These are phyloP conservation scores for Neurospora africana DNA, from an alignment of 495 filamentous ascomycete species.

Conservation along the genomic window DNA sequence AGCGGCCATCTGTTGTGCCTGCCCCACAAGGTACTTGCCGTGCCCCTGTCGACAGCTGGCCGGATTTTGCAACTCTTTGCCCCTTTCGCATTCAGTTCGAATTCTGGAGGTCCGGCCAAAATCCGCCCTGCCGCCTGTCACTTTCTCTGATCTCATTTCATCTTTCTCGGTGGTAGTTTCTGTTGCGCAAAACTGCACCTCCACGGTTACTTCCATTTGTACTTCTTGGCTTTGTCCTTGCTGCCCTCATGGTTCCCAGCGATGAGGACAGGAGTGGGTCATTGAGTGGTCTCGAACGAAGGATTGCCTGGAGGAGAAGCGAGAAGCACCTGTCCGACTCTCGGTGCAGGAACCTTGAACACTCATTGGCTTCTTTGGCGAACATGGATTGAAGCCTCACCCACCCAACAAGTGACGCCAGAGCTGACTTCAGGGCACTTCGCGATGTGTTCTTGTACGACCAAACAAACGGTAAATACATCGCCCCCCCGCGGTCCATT, in stretches of 20 bases:
- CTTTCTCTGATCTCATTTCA: background rate
- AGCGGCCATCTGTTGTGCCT: background rate
- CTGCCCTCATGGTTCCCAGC: background rate
- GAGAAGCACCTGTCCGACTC: background rate
- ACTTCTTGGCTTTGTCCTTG: background rate
- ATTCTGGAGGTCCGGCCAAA: background rate
- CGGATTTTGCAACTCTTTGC: background rate
- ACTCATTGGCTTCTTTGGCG: background rate
- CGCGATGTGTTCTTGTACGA: background rate
- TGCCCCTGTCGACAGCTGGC: background rate
- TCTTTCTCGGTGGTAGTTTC: background rate
- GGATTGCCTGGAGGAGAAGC: background rate
- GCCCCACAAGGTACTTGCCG: background rate
- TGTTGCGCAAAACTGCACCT: background rate
- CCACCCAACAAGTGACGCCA: background rate
- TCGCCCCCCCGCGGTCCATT: background rate
- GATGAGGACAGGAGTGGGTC: background rate
- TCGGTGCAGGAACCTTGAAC: background rate
- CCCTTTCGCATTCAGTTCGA: background rate
- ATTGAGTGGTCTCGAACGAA: background rate
- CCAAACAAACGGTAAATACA: background rate
- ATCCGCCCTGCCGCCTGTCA: background rate
- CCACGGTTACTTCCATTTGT: background rate
- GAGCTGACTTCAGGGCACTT: background rate
- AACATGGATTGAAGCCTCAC: background rate